A percentile compares a stretch with the other conserved stretches of the same genome.
Conservation (phyloP, 192 early-diverging fungal genomes). For the Linnemannia exigua region DNA sequence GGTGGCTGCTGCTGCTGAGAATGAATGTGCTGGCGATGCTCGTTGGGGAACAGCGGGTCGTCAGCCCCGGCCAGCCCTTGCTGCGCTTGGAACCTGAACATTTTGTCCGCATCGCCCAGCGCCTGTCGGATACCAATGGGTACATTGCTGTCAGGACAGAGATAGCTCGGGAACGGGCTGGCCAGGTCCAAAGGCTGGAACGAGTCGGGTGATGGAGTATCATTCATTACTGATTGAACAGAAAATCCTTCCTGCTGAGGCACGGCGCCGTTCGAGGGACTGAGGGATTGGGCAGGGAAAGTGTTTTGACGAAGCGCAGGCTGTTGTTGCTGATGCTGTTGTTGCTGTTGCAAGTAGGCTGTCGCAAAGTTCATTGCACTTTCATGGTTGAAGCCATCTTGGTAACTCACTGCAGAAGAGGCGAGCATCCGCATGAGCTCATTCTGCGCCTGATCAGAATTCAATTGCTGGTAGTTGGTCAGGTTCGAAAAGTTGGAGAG, state of each 20-base stretch:
- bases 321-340: slow-evolving; percentile 29
- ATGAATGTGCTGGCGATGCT: neutral
- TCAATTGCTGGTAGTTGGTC: slow-evolving; percentile 49
- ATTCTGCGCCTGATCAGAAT: slow-evolving; percentile 45
- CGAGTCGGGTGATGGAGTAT: slow-evolving; percentile 35
- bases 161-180: slow-evolving; percentile 20
- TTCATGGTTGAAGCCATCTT: slow-evolving; percentile 51
- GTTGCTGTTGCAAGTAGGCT: slow-evolving; percentile 43
- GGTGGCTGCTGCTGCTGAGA: slow-evolving; percentile 2
- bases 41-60: neutral
- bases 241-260: neutral
- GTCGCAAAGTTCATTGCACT: slow-evolving; percentile 38
- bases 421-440: slow-evolving; percentile 54
- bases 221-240: neutral
- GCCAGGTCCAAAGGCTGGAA: slow-evolving; percentile 28
- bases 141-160: slow-evolving; percentile 16
- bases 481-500: slow-evolving; percentile 42
- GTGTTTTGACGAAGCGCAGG: neutral
- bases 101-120: slow-evolving; percentile 23
- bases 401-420: slow-evolving; percentile 35
- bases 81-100: slow-evolving; percentile 38
- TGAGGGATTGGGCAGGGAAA: neutral
- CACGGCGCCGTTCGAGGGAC: neutral
- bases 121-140: slow-evolving; percentile 31
- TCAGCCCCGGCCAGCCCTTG: neutral